Percentiles rank a stretch among this genome's conserved stretches.
Evolutionary conservation across 1,284 basidiomycete species (phyloP).

Genomic region (Exobasidium cylindrosporum): DNA sequence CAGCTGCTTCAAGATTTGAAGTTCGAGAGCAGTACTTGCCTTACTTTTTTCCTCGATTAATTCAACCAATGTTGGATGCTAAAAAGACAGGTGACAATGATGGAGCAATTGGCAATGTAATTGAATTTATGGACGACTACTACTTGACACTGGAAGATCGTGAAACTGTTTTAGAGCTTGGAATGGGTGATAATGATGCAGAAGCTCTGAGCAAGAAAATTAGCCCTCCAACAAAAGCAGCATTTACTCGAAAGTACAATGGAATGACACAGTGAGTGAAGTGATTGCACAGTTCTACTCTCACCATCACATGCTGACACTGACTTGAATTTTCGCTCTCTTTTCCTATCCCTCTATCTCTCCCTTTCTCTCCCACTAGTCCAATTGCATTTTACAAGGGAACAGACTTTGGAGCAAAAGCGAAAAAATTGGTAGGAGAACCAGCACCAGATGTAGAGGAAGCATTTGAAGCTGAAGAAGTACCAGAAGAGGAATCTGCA

Average conservation of each 20-base stretch:
- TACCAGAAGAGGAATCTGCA: slow-evolving; percentile 56
- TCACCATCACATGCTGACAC: too few relatives aligned
- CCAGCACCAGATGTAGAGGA: slow-evolving; percentile 29
- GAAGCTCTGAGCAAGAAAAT: slow-evolving; percentile 74
- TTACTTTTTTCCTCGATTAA: slow-evolving; percentile 72
- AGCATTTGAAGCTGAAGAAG: slow-evolving; percentile 28
- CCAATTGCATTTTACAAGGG: slow-evolving; percentile 44
- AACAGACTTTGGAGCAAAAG: slow-evolving; percentile 15
- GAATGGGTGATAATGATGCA: slow-evolving; percentile 74
- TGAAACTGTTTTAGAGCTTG: slow-evolving; percentile 90
- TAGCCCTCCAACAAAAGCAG: slow-evolving; percentile 72
- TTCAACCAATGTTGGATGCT: slow-evolving; percentile 69
- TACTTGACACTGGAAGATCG: slow-evolving; percentile 90
- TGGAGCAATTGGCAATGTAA: slow-evolving; percentile 68
- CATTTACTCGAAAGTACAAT: slow-evolving; percentile 77
- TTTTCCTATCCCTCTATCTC: slow-evolving; percentile 1
- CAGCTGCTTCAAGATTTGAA: slow-evolving; percentile 82
- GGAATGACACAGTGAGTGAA: slow-evolving; percentile 22
- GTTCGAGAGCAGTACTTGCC: slow-evolving; percentile 89
- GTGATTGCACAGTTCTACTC: too few relatives aligned
- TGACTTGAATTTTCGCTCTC: neutral
- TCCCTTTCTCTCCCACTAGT: neutral
- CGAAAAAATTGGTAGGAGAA: slow-evolving; percentile 30
- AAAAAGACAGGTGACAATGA: slow-evolving; percentile 61
- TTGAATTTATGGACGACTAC: slow-evolving; percentile 88